phyloP scores from a whole-genome alignment of 768 basidiomycete genomes.

The Pseudohyphozyma bogoriensis region DNA sequence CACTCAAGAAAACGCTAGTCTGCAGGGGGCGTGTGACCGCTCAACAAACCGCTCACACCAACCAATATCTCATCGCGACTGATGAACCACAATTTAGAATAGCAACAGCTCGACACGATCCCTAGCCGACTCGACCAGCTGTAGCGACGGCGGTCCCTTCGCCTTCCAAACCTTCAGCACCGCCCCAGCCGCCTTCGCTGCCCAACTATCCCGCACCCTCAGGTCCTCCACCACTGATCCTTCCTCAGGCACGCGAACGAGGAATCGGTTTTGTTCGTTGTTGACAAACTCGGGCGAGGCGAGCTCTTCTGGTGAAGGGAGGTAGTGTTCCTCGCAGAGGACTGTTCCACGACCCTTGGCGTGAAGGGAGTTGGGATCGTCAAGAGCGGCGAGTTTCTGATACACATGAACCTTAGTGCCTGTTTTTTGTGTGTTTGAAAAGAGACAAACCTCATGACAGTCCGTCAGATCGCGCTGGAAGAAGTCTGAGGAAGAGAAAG shows the following conservation, averaged over 20 bases:
- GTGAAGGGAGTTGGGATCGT: conserved; percentile 17
- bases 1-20: too few species aligned
- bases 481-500: conserved; percentile 14
- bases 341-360: conserved; percentile 10
- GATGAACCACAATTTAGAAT: conserved; percentile 2
- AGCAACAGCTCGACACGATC: conserved; percentile 10
- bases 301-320: conserved; percentile 12
- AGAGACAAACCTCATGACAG: conserved; percentile 7
- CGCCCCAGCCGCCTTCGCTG: conserved; percentile 1
- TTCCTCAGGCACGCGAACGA: not conserved
- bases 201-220: conserved; percentile 13
- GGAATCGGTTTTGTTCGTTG: conserved; percentile 14
- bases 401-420: not conserved
- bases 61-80: too few species aligned
- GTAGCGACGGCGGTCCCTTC: not conserved
- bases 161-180: conserved; percentile 7
- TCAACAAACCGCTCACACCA: too few species aligned
- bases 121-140: conserved; percentile 8
- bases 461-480: conserved; percentile 22
- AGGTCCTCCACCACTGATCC: conserved; percentile 13
- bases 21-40: too few species aligned
- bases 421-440: too few species aligned
- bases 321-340: conserved; percentile 24
- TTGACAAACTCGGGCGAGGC: not conserved
- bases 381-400: conserved; percentile 9